Percentiles rank a stretch among this genome's conserved stretches.
These are phyloP conservation scores for Torrubiella hemipterigena DNA, from an alignment of 2,329 filamentous ascomycete species.

Conservation along the genomic window DNA sequence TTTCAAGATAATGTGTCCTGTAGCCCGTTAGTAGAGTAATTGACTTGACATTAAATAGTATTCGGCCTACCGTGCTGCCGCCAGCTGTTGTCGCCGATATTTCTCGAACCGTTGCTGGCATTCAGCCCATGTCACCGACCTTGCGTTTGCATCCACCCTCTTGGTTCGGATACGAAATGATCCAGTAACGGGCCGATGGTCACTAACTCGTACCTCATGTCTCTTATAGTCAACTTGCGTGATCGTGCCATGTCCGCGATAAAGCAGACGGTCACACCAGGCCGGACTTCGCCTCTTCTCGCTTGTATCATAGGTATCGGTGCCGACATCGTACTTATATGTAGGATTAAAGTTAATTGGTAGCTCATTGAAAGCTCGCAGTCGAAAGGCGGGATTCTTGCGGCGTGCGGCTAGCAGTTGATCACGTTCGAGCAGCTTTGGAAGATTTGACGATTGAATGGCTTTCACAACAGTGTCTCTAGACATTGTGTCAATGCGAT, in stretches of 20 bases:
- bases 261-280: constrained; percentile 94
- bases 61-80: constrained; percentile 62
- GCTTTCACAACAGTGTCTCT: constrained; percentile 85
- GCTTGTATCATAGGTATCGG: constrained; percentile 84
- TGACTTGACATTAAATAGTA: background rate
- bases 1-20: constrained; percentile 38
- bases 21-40: constrained; percentile 1
- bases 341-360: constrained; percentile 89
- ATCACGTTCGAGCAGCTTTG: constrained; percentile 82
- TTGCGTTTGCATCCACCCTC: constrained; percentile 56
- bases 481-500: constrained; percentile 94
- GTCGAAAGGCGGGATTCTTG: constrained; percentile 78
- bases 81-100: constrained; percentile 54
- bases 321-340: constrained; percentile 97
- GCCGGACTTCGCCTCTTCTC: constrained; percentile 91
- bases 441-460: constrained; percentile 67
- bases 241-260: constrained; percentile 67
- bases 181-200: constrained; percentile 87
- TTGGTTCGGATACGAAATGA: constrained; percentile 76
- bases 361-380: constrained; percentile 81
- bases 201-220: constrained; percentile 82
- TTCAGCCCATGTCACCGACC: constrained; percentile 56
- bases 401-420: constrained; percentile 82
- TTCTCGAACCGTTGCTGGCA: constrained; percentile 65
- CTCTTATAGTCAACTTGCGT: constrained; percentile 79